phyloP scores from a whole-genome alignment of 352 stramenopile species.

The Thraustotheca clavata region DNA sequence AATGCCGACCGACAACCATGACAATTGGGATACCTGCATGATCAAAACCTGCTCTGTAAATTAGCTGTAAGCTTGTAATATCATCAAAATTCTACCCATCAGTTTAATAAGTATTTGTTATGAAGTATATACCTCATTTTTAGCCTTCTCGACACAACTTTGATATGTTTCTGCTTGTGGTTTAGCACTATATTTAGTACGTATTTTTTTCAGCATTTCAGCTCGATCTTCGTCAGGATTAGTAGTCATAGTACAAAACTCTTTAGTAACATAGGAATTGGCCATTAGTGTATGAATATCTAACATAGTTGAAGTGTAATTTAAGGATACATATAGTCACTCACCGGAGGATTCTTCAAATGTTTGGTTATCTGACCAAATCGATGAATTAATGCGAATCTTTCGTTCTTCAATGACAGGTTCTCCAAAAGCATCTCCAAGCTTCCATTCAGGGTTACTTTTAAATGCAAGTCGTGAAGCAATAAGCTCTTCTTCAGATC shows the following conservation, averaged over 20 bases:
- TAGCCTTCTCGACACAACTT: constrained; percentile 35
- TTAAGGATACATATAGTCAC: too few relatives aligned
- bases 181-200: constrained; percentile 32
- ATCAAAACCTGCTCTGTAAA: constrained; percentile 63
- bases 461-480: constrained; percentile 26
- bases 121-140: constrained; percentile 24
- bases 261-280: constrained; percentile 29
- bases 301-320: not conserved
- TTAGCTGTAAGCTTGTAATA: constrained; percentile 41
- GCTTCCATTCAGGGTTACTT: constrained; percentile 22
- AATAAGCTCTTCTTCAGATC: constrained; percentile 30
- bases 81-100: constrained; percentile 38
- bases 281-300: not conserved
- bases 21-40: constrained; percentile 56
- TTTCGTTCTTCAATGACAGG: constrained; percentile 72
- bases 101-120: not conserved
- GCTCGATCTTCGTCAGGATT: constrained; percentile 52
- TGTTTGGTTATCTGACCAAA: constrained; percentile 21
- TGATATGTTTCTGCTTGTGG: constrained; percentile 30
- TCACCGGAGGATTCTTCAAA: constrained; percentile 20
- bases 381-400: constrained; percentile 52
- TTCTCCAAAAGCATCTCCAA: constrained; percentile 62
- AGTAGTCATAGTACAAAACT: constrained; percentile 48
- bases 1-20: constrained; percentile 52
- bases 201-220: constrained; percentile 28